Evolutionary conservation across 441 rosid species (phyloP).

Genomic region (Adansonia madagascariensis): DNA sequence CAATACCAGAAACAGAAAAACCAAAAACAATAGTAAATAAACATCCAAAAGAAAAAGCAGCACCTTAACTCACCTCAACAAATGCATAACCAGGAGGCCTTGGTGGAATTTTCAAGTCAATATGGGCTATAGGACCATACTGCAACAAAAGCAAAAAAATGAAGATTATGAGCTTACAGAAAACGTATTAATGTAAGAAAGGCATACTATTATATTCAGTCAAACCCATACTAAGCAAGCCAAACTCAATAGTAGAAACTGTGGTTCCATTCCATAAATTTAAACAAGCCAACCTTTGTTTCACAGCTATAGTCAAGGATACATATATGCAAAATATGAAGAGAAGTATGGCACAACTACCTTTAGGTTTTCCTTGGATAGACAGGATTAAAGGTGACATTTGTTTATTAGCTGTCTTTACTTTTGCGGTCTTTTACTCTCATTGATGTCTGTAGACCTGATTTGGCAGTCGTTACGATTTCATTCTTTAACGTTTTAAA

Average conservation of each 20-base stretch:
- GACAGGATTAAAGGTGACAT: neutral
- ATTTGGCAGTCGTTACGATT: neutral
- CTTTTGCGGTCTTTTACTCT: neutral
- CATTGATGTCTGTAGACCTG: neutral
- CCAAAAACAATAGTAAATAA: neutral
- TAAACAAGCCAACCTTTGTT: neutral
- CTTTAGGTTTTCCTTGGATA: neutral
- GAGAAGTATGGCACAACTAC: neutral
- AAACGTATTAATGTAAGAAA: neutral
- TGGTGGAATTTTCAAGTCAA: conserved; percentile 77
- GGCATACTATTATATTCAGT: neutral
- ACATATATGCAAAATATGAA: neutral
- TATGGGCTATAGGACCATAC: conserved; percentile 76
- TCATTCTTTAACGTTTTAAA: neutral
- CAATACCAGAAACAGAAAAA: neutral
- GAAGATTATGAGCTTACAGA: neutral
- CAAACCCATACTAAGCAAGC: neutral
- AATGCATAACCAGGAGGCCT: conserved; percentile 88
- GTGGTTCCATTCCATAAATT: neutral
- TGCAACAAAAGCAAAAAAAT: conserved; percentile 31
- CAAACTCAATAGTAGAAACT: conserved; percentile 1
- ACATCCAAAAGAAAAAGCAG: neutral
- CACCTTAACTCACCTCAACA: conserved; percentile 54
- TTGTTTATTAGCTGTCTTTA: neutral
- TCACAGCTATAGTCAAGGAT: neutral